Evolutionary conservation across 106 monocot species (phyloP).

Genomic region (Phalaenopsis aphrodite): DNA sequence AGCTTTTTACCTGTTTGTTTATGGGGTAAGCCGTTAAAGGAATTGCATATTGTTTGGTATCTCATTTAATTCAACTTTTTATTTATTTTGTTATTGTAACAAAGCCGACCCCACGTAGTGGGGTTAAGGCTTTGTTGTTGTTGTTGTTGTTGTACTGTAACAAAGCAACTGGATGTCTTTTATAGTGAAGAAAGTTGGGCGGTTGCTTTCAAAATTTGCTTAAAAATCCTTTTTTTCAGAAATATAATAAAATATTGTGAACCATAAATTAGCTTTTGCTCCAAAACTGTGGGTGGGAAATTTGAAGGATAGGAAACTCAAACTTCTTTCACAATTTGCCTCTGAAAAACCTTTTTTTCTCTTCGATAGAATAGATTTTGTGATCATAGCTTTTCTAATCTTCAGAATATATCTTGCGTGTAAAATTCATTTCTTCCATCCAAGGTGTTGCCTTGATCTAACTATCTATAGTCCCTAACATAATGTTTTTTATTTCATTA

Average conservation of each 20-base stretch:
- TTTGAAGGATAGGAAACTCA: no score
- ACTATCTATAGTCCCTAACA: neutral
- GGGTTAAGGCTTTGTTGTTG: no score
- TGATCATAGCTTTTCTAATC: neutral
- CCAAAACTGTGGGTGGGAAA: neutral
- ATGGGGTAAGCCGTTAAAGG: no score
- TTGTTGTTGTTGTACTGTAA: neutral
- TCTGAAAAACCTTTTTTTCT: no score
- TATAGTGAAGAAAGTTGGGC: neutral
- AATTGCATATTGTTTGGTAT: neutral
- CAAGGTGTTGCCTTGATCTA: neutral
- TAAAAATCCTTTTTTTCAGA: neutral
- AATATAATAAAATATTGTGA: neutral
- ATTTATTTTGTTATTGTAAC: neutral
- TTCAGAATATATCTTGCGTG: neutral
- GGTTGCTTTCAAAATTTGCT: neutral
- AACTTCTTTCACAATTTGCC: no score
- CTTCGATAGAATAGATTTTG: no score
- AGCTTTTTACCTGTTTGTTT: no score
- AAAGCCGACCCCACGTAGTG: neutral
- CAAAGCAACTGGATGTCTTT: neutral
- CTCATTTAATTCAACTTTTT: neutral
- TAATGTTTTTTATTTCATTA: neutral
- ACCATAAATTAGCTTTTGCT: neutral
- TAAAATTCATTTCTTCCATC: neutral